Conservation (phyloP, 257 asterid species). For the Nicotiana tabacum region DNA sequence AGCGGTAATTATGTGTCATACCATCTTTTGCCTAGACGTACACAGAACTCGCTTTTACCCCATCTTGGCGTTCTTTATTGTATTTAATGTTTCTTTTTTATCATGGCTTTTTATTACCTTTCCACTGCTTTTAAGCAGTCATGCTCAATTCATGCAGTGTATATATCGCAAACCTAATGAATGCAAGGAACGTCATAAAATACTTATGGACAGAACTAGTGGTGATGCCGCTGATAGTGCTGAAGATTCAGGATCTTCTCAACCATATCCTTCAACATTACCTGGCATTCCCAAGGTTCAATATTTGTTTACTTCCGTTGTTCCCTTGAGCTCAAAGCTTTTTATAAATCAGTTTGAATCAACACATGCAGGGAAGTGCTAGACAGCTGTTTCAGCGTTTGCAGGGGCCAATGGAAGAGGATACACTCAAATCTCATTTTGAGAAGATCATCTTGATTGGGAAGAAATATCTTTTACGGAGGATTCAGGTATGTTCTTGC, state of each 20-base stretch:
- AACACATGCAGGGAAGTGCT: conserved; percentile 85
- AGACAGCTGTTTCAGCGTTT: conserved; percentile 90
- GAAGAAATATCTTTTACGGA: conserved; percentile 51
- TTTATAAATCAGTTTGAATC: conserved; percentile 13
- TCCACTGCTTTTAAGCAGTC: background rate
- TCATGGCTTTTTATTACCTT: background rate
- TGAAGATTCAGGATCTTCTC: conserved; percentile 96
- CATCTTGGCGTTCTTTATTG: background rate
- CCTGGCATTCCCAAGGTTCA: conserved; percentile 97
- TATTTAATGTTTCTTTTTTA: background rate
- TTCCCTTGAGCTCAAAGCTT: conserved; percentile 9
- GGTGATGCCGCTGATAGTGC: conserved; percentile 97
- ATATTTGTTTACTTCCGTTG: conserved; percentile 4
- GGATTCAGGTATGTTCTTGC: conserved; percentile 51
- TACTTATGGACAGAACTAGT: conserved; percentile 64
- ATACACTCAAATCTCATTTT: conserved; percentile 86
- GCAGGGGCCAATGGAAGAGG: conserved; percentile 99
- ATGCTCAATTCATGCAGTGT: conserved; percentile 36
- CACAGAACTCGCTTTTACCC: background rate
- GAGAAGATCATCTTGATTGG: conserved; percentile 77
- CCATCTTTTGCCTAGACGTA: background rate
- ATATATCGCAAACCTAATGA: conserved; percentile 88
- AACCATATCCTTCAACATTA: conserved; percentile 80
- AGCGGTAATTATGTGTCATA: background rate
- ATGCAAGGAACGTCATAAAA: conserved; percentile 93